These are phyloP conservation scores for Hibiscus trionum DNA, from an alignment of 345 rosid species.

Conservation along the genomic window DNA sequence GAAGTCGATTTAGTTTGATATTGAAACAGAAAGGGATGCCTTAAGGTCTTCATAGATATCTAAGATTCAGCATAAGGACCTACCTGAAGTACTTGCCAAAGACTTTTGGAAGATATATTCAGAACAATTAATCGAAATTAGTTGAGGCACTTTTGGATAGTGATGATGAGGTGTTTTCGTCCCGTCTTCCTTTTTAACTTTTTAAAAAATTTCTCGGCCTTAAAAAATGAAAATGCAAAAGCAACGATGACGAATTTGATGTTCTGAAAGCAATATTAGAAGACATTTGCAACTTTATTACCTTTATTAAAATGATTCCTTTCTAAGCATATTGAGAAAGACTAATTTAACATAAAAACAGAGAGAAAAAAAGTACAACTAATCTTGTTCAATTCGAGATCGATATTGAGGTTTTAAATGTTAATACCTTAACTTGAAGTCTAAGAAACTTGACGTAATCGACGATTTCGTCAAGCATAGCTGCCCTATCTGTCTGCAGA, in stretches of 20 bases:
- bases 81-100: conserved; percentile 18
- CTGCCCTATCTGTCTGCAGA: conserved; percentile 71
- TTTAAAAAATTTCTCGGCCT: not conserved
- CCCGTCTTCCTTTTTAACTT: not conserved
- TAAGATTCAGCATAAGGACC: conserved; percentile 29
- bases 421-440: conserved; percentile 71
- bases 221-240: not conserved
- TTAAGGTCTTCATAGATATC: conserved; percentile 15
- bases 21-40: conserved; percentile 20
- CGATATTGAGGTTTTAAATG: not conserved
- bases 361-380: not conserved
- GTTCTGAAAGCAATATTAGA: not conserved
- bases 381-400: not conserved
- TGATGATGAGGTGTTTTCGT: not conserved
- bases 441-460: conserved; percentile 79
- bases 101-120: conserved; percentile 2
- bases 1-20: conserved; percentile 23
- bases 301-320: not conserved
- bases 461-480: conserved; percentile 76
- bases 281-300: not conserved
- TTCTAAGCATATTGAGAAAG: not conserved
- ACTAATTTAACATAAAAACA: not conserved
- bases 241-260: not conserved
- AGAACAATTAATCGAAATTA: conserved; percentile 7
- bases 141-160: conserved; percentile 1